Evolutionary conservation across 495 filamentous ascomycete species (phyloP), one percentile per base, ranked within the genome.

Genomic region (Corynascus novoguineensis): DNA sequence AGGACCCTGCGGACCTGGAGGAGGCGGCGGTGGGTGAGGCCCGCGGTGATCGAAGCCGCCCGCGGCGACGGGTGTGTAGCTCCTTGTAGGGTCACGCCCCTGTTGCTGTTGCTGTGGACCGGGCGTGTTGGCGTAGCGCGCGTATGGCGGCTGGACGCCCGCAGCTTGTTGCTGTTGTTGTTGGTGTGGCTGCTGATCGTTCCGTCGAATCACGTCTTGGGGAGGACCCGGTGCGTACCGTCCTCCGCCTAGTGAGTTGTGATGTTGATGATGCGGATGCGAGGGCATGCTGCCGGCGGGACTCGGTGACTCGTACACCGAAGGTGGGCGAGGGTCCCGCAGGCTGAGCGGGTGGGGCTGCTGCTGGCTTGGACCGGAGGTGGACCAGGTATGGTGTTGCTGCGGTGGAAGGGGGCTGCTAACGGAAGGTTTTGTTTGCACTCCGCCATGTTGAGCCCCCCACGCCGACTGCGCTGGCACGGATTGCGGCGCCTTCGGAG

Each of bases 401-500:
- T 78, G 76, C 6, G 69, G 65, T 19, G 71, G 62, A 21, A 72
- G 66, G 8, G 73, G 71, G 40, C 61, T 71, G 25, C 58, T 70
- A 29, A 73, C 66, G 1, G 63, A 61, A 5, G 72, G 70, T 55
- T 77, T 78, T 14, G 69, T 58, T 41, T 70, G 64, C 21, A 63
- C 65, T 15, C 68, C 68, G 46, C 68, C 72, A 40, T 76, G 73
- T 46, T 78, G 74, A 9, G 67, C 66, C 7, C 62, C 75, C 76
- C 76, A 79, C 12, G 73, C 68, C 3, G 75, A 69, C 32, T 71
- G 68, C 7, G 68, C 53, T 9, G 70, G 68, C 22, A 62, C 58
- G 19, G 67, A 65, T 55, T 76, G 73, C 21, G 64, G 63, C 8
- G 69, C 44, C 57, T 75, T 75, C 9, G 75, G 67, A 4, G 71